Percentiles rank a stretch among this genome's conserved stretches.
Evolutionary conservation across 2,329 filamentous ascomycete genomes (phyloP).

Genomic region (Venturia asperata): DNA sequence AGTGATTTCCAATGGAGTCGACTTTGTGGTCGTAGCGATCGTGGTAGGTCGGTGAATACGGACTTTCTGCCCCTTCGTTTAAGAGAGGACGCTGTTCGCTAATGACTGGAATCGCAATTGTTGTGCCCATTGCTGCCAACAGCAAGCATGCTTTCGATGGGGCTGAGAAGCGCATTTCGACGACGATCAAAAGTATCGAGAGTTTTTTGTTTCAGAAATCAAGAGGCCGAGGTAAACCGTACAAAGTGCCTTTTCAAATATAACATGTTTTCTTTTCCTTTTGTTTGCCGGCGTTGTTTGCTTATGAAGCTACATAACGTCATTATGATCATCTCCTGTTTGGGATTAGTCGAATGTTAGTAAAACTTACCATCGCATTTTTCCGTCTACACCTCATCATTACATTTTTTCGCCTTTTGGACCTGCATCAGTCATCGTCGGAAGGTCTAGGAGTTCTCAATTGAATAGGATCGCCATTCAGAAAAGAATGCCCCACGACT

Average conservation of each 20-base stretch:
- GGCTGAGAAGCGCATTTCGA: background rate
- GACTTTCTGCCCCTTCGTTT: constrained; percentile 28
- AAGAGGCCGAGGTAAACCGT: no score
- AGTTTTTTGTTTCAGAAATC: background rate
- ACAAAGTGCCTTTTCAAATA: background rate
- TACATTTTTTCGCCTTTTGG: background rate
- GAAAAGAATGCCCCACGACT: background rate
- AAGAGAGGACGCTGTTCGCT: background rate
- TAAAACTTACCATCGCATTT: background rate
- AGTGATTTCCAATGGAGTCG: constrained; percentile 51
- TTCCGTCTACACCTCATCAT: background rate
- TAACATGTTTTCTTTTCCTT: background rate
- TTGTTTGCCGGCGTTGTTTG: background rate
- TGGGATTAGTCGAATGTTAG: background rate
- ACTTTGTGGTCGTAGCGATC: constrained; percentile 58
- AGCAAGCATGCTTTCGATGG: background rate
- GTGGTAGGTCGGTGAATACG: constrained; percentile 53
- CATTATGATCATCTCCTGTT: background rate
- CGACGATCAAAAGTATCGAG: background rate
- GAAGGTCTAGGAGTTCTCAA: background rate
- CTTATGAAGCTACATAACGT: constrained; percentile 1
- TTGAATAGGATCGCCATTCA: background rate
- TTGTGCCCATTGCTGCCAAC: background rate
- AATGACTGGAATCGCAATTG: background rate
- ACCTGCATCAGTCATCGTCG: background rate